phyloP scores from a whole-genome alignment of 176 grass and related monocot species.

The Echinochloa phyllopogon region DNA sequence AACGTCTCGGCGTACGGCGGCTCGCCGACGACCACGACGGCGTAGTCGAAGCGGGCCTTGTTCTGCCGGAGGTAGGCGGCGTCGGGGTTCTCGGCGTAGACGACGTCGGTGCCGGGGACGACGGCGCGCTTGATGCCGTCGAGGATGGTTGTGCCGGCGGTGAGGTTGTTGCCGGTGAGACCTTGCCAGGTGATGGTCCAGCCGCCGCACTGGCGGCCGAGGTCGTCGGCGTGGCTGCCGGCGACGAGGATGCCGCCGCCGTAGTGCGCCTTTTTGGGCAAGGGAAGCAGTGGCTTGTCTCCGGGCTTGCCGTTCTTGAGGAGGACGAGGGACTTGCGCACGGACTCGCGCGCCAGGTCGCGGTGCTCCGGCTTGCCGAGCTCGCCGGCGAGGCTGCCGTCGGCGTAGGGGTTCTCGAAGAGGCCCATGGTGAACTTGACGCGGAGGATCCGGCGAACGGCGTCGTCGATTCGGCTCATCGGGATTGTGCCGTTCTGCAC shows the following conservation, averaged over 20 bases:
- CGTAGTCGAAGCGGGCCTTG: slow-evolving; percentile 51
- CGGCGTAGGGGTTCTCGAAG: slow-evolving; percentile 74
- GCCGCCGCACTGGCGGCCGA: slow-evolving; percentile 75
- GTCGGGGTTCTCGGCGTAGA: slow-evolving; percentile 57
- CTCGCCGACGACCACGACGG: slow-evolving; percentile 68
- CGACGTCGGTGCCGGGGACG: slow-evolving; percentile 47
- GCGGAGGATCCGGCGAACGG: slow-evolving; percentile 72
- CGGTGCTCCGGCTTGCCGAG: slow-evolving; percentile 71
- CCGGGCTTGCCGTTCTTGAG: background rate
- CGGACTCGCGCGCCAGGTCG: slow-evolving; percentile 69
- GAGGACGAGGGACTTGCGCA: slow-evolving; percentile 54
- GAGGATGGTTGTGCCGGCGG: background rate
- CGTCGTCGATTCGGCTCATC: slow-evolving; percentile 81
- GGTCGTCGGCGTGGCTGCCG: slow-evolving; percentile 66
- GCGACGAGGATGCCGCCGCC: slow-evolving; percentile 56
- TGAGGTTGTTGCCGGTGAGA: slow-evolving; percentile 51
- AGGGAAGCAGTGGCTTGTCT: background rate
- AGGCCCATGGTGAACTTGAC: slow-evolving; percentile 85
- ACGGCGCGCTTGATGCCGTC: slow-evolving; percentile 24
- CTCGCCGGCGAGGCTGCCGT: slow-evolving; percentile 54
- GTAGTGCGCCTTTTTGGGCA: slow-evolving; percentile 29
- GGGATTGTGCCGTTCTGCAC: background rate
- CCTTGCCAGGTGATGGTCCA: slow-evolving; percentile 87
- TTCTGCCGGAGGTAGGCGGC: slow-evolving; percentile 44
- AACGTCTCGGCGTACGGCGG: slow-evolving; percentile 57